Base-by-base conservation (phyloP, 805 yeast species). In the Spathaspora hagerdaliae region DNA sequence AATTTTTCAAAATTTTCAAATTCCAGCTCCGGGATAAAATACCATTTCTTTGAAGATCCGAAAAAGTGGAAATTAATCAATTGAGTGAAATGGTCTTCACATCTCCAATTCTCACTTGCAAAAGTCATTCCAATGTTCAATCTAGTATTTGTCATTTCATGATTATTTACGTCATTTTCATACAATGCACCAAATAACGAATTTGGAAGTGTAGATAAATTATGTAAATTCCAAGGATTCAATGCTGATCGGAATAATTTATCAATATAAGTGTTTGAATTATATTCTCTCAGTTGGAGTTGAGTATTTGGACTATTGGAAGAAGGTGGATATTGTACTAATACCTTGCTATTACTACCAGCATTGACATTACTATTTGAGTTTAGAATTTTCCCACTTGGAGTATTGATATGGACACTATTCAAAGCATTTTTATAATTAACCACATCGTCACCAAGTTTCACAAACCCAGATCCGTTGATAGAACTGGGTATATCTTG, bases 81-180 rank as follows among this genome's bases (percentile, higher is more conserved):
- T 38, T 80, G 79, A 2, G 83, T 59, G 58, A 77, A 78, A 49
- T 79, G 85, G 51, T 84, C 90, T 51, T 79, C 86, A 44, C 73
- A 60, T 15, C 63, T 59, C 88, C 88, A 85, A 38, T 78, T 71
- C 42, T 75, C 74, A 2, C 77, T 63, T 41, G 83, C 73, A 50
- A 74, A 77, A 2, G 79, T 64, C 79, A 77, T 76, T 1, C 78
- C 80, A 9, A 82, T 65, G 38, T 73, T 71, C 33, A 81, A 42
- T n/a, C 63, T 59, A 0, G 87, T 72, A 15, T 57, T 61, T 3
- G 73, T 54, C 12, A 79, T 47, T 5, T 73, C 77, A 31, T 64
- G 64, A 48, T 75, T 78, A 42, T 71, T 69, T 38, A 72, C 42
- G 42, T 77, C 73, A 4, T 69, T 45, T 41, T 71, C 79, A 32